Base-by-base conservation (phyloP, 345 rosid species). In the Eucalyptus regnans region DNA sequence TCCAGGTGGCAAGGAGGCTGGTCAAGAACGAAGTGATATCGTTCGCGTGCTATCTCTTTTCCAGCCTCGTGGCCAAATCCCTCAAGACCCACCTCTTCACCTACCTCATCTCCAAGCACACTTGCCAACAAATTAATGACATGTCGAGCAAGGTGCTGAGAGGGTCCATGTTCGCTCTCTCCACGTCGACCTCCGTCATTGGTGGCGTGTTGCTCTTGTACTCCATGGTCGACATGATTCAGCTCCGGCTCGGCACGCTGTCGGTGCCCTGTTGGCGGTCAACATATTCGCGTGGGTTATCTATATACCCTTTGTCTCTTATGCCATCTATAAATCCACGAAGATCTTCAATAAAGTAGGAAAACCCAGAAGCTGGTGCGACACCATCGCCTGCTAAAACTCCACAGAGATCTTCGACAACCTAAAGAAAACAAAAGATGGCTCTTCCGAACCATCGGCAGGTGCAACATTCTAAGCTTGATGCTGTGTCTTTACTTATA, bases 181-280 rank as follows among this genome's bases (percentile, higher is more conserved):
- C 95, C 44, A 86, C 88, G 4, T 60, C 76, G 83, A 90, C 89
- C 11, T 91, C 93, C 6, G 29, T 89, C 56, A 6, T 90, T 4
- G 94, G 93, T 8, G 87, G 91, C 52, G 9, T 93, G 62, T 89
- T 92, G 49, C 81, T 91, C 51, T 84, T 92, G 13, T 7, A 89
- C 22, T 90, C 94, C 17, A 90, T 94, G 91, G 89, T 91, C 1
- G 27, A 90, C 62, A 5, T 93, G n/a, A 90, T 94, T 27, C 90
- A 91, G 88, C 87, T 94, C 6, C 92, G 71, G 89, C 87, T 94
- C 1, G 94, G 94, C 87, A 90, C 4, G 89, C 94, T 4, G 86
- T 86, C 7, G 87, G 79, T 12, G 52, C 83, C 31, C 89, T 93
- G 62, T 41, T 90, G 5, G 91, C 58, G 7, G 86, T 93, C 83